Percentiles rank a stretch among this genome's conserved stretches.
phyloP scores from a whole-genome alignment of 495 filamentous ascomycete genomes.

The Friedmanniomyces simplex region DNA sequence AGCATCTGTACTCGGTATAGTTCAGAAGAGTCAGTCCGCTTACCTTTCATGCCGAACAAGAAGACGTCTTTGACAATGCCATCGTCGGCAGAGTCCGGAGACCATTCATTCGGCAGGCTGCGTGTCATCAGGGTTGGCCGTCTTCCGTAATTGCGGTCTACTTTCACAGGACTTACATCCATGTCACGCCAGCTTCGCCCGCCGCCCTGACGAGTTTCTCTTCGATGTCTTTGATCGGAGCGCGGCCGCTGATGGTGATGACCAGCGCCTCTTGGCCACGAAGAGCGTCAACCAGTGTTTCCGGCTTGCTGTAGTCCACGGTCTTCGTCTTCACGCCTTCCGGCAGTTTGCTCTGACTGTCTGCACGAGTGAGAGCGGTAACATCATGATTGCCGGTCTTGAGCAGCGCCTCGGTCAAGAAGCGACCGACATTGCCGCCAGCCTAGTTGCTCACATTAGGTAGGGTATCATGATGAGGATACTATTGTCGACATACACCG shows the following conservation, averaged over 20 bases:
- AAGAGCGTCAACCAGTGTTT: constrained; percentile 37
- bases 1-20: background rate
- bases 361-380: constrained; percentile 43
- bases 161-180: constrained; percentile 28
- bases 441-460: background rate
- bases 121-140: background rate
- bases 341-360: constrained; percentile 34
- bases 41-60: constrained; percentile 1
- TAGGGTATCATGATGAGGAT: background rate
- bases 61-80: background rate
- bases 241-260: constrained; percentile 45
- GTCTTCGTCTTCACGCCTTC: constrained; percentile 24
- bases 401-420: background rate
- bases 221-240: constrained; percentile 34
- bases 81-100: background rate
- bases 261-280: constrained; percentile 36
- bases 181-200: constrained; percentile 47
- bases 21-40: background rate
- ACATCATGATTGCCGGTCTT: constrained; percentile 27
- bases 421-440: constrained; percentile 1
- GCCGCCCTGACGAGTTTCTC: constrained; percentile 48
- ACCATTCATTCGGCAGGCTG: constrained; percentile 45
- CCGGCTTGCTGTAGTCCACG: constrained; percentile 37
- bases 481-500: background rate
- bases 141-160: background rate